phyloP scores from a whole-genome alignment of 305 asterid genomes.

The Fraxinus nigra region DNA sequence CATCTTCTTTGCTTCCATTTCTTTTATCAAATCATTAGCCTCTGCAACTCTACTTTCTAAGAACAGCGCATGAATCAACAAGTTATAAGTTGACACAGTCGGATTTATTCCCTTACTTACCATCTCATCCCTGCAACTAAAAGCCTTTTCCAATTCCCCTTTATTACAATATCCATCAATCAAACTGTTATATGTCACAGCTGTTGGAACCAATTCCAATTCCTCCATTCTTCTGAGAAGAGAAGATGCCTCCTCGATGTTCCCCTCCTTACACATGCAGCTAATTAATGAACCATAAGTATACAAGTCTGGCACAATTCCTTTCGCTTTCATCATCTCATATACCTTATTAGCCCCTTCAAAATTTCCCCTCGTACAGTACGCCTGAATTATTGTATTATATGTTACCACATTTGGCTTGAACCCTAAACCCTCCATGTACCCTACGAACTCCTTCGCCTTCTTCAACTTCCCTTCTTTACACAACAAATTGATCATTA shows the following conservation, averaged over 20 bases:
- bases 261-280: slow-evolving; percentile 38
- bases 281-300: slow-evolving; percentile 44
- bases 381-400: slow-evolving; percentile 45
- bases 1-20: slow-evolving; percentile 41
- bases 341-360: slow-evolving; percentile 38
- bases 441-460: slow-evolving; percentile 38
- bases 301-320: slow-evolving; percentile 41
- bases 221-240: slow-evolving; percentile 46
- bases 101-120: slow-evolving; percentile 42
- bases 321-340: slow-evolving; percentile 37
- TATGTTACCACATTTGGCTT: slow-evolving; percentile 49
- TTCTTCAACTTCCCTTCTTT: slow-evolving; percentile 55
- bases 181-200: slow-evolving; percentile 46
- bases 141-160: slow-evolving; percentile 48
- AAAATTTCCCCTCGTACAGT: slow-evolving; percentile 36
- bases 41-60: slow-evolving; percentile 35
- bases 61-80: slow-evolving; percentile 41
- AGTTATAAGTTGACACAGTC: slow-evolving; percentile 49
- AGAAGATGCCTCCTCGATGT: slow-evolving; percentile 38
- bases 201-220: slow-evolving; percentile 41
- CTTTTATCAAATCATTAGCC: slow-evolving; percentile 39
- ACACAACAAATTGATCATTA: slow-evolving; percentile 48
- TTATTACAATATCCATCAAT: slow-evolving; percentile 47
- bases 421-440: slow-evolving; percentile 48
- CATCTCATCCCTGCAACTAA: slow-evolving; percentile 49